Evolutionary conservation across 1,139 yeast species (phyloP), one percentile per base, ranked within the genome.

Genomic region (Geotrichum australiense): DNA sequence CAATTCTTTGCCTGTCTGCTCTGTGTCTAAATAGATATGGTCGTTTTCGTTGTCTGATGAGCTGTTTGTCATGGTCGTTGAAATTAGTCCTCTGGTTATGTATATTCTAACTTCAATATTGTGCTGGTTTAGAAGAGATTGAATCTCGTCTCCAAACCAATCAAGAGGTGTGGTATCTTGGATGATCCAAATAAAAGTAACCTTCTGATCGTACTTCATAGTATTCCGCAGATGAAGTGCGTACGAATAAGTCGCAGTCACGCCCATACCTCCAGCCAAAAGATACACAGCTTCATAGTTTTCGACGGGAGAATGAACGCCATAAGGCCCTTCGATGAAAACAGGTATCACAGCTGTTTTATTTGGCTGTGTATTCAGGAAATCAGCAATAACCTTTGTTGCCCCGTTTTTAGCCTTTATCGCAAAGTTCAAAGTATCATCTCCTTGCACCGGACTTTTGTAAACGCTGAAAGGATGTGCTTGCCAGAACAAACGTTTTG

Each of bases 181-280:
- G 2, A 73, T 63, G 3, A 73, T 68, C 85, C 85, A 78, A 25
- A 65, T 47, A 41, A 78, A 60, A 39, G 66, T 66, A 31, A 74
- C 50, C 15, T 31, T 31, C 21, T 31, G 35, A 5, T 15, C 24
- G 8, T 31, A 18, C 19, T 27, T 29, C 31, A 28, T 28, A 3
- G 36, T 5, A 67, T 21, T 30, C 8, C 30, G 12, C 19, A 18
- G 4, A 21, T 16, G 19, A 7, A 31, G 12, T 7, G 54, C 53
- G 33, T 53, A 49, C 11, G 57, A 44, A 58, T 58, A 51, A 12
- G 48, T 49, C 3, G 78, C 76, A 1, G 89, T 78, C 42, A 80
- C 66, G 54, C 89, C 91, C 49, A 77, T 79, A 42, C 86, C 85
- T 49, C 83, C 79, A 2, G 76, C 73, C 40, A 79, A 50, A 40